Base-by-base conservation (phyloP, 495 filamentous ascomycete species). In the Tuber borchii region DNA sequence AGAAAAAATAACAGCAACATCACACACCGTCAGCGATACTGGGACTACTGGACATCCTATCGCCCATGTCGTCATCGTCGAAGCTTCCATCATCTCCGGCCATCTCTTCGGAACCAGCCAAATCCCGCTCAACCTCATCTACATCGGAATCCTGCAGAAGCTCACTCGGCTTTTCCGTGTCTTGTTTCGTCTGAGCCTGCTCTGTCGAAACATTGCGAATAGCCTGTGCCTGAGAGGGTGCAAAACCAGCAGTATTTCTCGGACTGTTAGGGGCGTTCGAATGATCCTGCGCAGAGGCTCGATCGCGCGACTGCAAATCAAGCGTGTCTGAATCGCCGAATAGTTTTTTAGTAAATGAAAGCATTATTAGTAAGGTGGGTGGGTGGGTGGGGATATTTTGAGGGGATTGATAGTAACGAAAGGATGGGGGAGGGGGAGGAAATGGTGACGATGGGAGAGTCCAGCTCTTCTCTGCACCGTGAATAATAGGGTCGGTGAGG, bases 21-120 rank as follows among this genome's bases (percentile, higher is more conserved):
- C 87, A 93, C 94, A 86, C 89, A 99, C 95, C 95, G 88, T 99
- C 96, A 85, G 95, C 93, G 84, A 99, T 99, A 73, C 94, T 97
- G 77, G 95, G 95, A 78, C 94, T 97, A 84, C 94, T 97, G 71
- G 94, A 97, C 70, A 99, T 97, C 85, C 95, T 95, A 86, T 97
- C 95, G 91, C 95, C 93, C 87, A 93, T 86, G 86, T 94, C 92
- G 79, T 93, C 91, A 81, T 97, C 95, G 82, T 95, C 93, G 72
- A 82, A 83, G 61, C 87, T 83, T 45, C 88, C 88, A 79, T 93
- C 94, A 51, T 88, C 87, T 79, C 93, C 93, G 61, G 86, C 90
- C 78, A 93, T 87, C 75, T 92, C 93, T 71, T 85, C 81, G 6
- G 73, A 79, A 16, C 77, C 81, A 7, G 81, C 81, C 20, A 82